These are phyloP conservation scores for Metarhizium anisopliae DNA, from an alignment of 2,329 filamentous ascomycete genomes.

Conservation along the genomic window DNA sequence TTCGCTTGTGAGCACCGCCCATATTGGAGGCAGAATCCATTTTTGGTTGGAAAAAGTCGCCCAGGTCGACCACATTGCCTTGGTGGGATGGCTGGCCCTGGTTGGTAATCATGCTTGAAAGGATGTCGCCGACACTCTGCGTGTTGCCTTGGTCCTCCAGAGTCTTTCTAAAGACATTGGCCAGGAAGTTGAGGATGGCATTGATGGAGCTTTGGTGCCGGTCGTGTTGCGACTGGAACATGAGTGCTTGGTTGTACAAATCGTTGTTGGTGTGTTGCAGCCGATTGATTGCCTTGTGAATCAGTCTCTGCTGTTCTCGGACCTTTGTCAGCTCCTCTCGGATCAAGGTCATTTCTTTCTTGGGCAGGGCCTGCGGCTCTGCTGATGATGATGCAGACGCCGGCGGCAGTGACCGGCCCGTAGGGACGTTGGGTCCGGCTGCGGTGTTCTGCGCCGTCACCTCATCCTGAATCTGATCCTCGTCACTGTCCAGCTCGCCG, in stretches of 20 bases:
- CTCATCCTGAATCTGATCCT: conserved; percentile 52
- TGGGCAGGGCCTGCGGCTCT: conserved; percentile 33
- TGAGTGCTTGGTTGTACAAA: conserved; percentile 76
- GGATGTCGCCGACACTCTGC: conserved; percentile 75
- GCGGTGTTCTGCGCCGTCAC: conserved; percentile 24
- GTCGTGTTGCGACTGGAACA: conserved; percentile 86
- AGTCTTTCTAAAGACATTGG: conserved; percentile 91
- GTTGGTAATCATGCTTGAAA: conserved; percentile 63
- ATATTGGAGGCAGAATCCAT: conserved; percentile 25
- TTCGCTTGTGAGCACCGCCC: conserved; percentile 37
- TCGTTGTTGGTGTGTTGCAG: conserved; percentile 81
- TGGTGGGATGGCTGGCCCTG: conserved; percentile 38
- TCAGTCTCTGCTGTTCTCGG: conserved; percentile 77
- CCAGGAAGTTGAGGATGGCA: conserved; percentile 93
- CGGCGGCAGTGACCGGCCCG: conserved; percentile 25
- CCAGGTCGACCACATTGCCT: conserved; percentile 52
- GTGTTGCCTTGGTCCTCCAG: conserved; percentile 64
- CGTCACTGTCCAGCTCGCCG: conserved; percentile 46
- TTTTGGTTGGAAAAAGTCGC: conserved; percentile 46
- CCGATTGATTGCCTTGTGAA: conserved; percentile 71
- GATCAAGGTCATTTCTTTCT: conserved; percentile 69
- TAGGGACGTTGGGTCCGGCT: conserved; percentile 11
- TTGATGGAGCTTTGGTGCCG: conserved; percentile 99
- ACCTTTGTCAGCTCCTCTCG: conserved; percentile 74
- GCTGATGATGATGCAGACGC: conserved; percentile 32